A percentile compares a stretch with the other conserved stretches of the same genome.
Evolutionary conservation across 2,329 filamentous ascomycete genomes (phyloP).

Genomic region (Pseudogymnoascus sp.): DNA sequence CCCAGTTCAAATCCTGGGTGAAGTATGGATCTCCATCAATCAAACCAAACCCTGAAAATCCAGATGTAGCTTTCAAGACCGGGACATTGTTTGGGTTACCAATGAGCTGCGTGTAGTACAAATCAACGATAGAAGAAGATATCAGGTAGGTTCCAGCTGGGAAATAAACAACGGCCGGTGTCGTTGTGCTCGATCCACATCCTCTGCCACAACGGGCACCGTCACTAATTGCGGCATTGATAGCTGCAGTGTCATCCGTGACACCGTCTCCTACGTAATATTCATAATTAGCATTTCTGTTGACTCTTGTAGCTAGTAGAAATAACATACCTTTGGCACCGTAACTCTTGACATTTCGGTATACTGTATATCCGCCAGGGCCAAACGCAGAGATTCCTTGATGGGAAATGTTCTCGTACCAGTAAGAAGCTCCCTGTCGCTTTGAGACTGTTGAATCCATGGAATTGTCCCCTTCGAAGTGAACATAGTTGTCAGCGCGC

Average conservation of each 20-base stretch:
- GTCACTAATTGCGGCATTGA: conserved; percentile 50
- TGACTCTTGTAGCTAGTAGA: too few species aligned
- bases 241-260: conserved; percentile 78
- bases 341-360: conserved; percentile 19
- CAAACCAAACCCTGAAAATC: conserved; percentile 73
- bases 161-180: conserved; percentile 51
- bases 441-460: not conserved
- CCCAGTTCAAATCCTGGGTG: conserved; percentile 60
- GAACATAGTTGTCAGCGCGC: not conserved
- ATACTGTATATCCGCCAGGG: conserved; percentile 18
- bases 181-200: conserved; percentile 39
- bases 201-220: conserved; percentile 19
- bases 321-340: conserved; percentile 25
- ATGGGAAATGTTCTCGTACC: conserved; percentile 21
- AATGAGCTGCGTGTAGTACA: conserved; percentile 24
- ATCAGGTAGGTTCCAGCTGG: conserved; percentile 38
- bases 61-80: conserved; percentile 37
- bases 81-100: conserved; percentile 21
- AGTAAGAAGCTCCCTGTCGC: conserved; percentile 16
- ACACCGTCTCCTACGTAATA: conserved; percentile 37
- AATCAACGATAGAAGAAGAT: conserved; percentile 20
- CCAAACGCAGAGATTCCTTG: conserved; percentile 20
- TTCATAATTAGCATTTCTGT: not conserved
- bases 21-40: conserved; percentile 77
- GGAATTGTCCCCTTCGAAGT: not conserved